Percentiles rank a stretch among this genome's conserved stretches.
Conservation (phyloP, 78 protist species). For the Pigoraptor vietnamica region DNA sequence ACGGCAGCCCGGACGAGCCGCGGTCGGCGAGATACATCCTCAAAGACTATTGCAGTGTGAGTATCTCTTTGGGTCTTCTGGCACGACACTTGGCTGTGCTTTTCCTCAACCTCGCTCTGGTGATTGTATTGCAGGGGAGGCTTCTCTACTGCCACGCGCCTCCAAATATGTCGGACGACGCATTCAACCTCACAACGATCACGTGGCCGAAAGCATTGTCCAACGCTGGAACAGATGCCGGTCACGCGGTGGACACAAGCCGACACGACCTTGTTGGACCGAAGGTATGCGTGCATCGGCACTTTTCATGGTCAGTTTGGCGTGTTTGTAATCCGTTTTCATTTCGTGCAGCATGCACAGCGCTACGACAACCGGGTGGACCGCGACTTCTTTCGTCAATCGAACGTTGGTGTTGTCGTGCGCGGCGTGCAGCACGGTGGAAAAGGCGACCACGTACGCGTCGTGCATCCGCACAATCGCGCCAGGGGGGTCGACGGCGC, state of each 20-base stretch:
- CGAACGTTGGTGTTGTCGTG: not conserved
- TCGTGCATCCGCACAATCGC: not conserved
- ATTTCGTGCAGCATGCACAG: not conserved
- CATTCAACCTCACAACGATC: not conserved
- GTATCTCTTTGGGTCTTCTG: not conserved
- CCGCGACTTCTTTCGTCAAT: not conserved
- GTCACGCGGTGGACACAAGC: not conserved
- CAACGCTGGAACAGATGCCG: not conserved
- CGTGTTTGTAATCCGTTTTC: not conserved
- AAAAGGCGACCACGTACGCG: not conserved
- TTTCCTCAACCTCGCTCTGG: not conserved
- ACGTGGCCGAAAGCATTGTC: not conserved
- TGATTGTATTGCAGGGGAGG: conserved; percentile 12
- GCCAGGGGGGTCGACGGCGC: not conserved
- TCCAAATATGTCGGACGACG: not conserved
- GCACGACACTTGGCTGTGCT: not conserved
- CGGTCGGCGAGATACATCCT: conserved; percentile 59
- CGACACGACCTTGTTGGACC: not conserved
- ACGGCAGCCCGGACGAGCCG: conserved; percentile 53
- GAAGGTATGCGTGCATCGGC: not conserved
- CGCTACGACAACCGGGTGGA: not conserved
- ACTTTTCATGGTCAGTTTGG: not conserved
- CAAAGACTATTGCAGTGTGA: conserved; percentile 57
- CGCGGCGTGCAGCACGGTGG: not conserved
- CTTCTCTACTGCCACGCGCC: conserved; percentile 28